Base-by-base conservation (phyloP, 805 yeast species). In the Lachancea sp. region DNA sequence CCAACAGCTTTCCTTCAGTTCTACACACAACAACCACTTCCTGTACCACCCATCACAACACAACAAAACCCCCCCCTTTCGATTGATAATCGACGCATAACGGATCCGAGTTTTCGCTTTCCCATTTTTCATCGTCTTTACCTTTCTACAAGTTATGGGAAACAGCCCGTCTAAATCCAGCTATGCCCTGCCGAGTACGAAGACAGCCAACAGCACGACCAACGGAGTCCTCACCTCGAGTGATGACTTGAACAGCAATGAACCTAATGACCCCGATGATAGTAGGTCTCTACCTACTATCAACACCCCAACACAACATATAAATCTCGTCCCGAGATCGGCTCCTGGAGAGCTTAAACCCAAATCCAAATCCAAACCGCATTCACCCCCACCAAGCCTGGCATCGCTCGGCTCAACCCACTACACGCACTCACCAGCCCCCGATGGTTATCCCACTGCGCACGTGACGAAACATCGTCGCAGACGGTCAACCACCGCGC, bases 81-180 rank as follows among this genome's bases (percentile, higher is more conserved):
- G 8, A 6, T 22, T 22, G 25, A 22, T 22, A 6, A 22, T 22
- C 25, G 25, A 22, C 25, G 25, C 25, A 22, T 22, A 22, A 22
- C 25, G 25, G 25, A 22, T 6, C 25, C 25, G 4, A 22, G 25
- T 22, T 8, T 22, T 22, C 25, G 4, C 8, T 22, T 22, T 22
- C 8, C 8, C 25, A 22, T 4, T 22, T 22, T 22, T 22, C 25
- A 6, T 22, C 25, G 25, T 22, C 25, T 22, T 22, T 22, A 8
- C 25, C 25, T 22, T 22, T 19, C 41, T 12, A 36, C 29, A 37
- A 33, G 51, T 50, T 58, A 78, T 78, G 82, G 82, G 84, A 68
- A 78, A 77, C 68, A 77, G 77, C 81, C 82, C 82, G 71, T 77
- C 82, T 35, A 66, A 64, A 51, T 63, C 58, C 42, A 60, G 58